phyloP scores from a whole-genome alignment of 805 yeast species.

The Cyberlindnera galapagoensis region DNA sequence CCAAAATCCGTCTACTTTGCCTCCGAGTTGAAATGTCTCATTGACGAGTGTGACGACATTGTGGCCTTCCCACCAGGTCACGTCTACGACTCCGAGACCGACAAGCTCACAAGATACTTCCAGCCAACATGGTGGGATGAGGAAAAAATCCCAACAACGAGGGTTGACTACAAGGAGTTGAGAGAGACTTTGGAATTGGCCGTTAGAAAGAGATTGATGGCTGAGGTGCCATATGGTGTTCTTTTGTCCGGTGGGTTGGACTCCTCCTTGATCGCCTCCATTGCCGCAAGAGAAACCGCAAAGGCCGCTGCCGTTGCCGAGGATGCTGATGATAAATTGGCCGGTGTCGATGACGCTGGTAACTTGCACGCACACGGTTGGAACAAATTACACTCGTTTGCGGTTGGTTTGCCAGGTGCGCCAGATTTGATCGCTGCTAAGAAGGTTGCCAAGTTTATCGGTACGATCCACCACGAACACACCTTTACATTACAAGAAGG shows the following conservation, averaged over 20 bases:
- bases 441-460: conserved; percentile 93
- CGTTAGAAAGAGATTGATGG: conserved; percentile 98
- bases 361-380: conserved; percentile 71
- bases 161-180: conserved; percentile 63
- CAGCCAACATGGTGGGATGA: conserved; percentile 95
- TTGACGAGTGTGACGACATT: conserved; percentile 91
- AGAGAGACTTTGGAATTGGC: conserved; percentile 86
- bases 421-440: conserved; percentile 96
- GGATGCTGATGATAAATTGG: conserved; percentile 49
- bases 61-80: conserved; percentile 98
- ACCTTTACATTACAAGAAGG: conserved; percentile 97
- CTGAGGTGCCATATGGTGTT: conserved; percentile 99
- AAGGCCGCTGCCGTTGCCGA: conserved; percentile 49
- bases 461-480: conserved; percentile 96
- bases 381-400: conserved; percentile 88
- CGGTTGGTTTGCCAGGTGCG: conserved; percentile 95
- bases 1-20: conserved; percentile 87
- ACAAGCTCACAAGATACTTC: conserved; percentile 80
- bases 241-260: conserved; percentile 96
- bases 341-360: conserved; percentile 91
- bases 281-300: conserved; percentile 93
- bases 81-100: conserved; percentile 88
- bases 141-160: conserved; percentile 61
- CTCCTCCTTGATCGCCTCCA: conserved; percentile 92
- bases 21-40: conserved; percentile 88